Evolutionary conservation across 2,329 filamentous ascomycete genomes (phyloP), one percentile per base, ranked within the genome.

Genomic region (Hymenoscyphus albidus): DNA sequence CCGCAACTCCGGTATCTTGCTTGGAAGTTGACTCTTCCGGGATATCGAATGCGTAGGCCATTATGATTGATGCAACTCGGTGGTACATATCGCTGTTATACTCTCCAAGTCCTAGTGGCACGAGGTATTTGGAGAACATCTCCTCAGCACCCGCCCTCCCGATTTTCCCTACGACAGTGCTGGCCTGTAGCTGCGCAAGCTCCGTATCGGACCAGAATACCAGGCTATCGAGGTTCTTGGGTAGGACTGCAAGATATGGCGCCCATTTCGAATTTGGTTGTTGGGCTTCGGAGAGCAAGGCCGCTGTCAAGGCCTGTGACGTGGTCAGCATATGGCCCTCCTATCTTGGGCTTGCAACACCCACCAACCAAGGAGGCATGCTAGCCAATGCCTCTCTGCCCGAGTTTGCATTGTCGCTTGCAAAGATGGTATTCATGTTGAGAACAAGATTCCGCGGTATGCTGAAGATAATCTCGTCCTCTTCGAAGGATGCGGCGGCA

Each of bases 11-110:
- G 32, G 83, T 79, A 1, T 66, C 38, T 54, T 31, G 54, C 70
- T 42, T 61, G 56, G n/a, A 64, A 63, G 39, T 64, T 54, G 44
- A 58, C 57, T 63, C 62, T 51, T 76, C 73, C 3, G 74, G 71
- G 58, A 91, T 82, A 69, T 91, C 88, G 72, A 91, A 91, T 6
- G 87, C 88, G 73, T 90, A 91, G 6, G 87, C 86, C 88, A 90
- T 90, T 69, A 91, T 89, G 18, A 86, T 81, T 9, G 85, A 88
- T 12, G 85, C 88, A 80, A 90, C 87, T 39, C 82, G 79, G 73
- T 90, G 88, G 71, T 85, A 85, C 13, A 73, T 72, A 65, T 80
- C 72, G 65, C 80, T 69, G 76, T 73, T 62, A 82, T 77, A 67
- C 69, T 75, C 67, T 68, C 68, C 59, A 71, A 84, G 70, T 13